Conservation (phyloP, 805 yeast genomes). For the Wickerhamiella qilinensis region DNA sequence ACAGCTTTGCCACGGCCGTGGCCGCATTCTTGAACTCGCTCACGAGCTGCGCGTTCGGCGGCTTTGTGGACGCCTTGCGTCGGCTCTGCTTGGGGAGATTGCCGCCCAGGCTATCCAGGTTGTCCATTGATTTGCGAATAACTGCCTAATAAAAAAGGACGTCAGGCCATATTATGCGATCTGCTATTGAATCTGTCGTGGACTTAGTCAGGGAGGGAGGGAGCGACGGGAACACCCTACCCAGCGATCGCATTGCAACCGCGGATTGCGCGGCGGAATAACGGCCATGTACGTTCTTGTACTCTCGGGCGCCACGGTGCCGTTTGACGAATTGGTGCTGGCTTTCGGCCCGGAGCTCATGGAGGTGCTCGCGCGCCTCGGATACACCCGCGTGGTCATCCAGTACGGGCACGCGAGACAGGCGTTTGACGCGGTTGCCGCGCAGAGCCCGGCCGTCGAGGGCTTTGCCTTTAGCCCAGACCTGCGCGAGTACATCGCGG, state of each 20-base stretch:
- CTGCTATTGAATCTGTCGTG: too few species aligned
- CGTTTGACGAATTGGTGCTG: constrained; percentile 47
- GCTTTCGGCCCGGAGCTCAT: constrained; percentile 26
- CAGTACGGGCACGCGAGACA: constrained; percentile 41
- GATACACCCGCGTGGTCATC: constrained; percentile 29
- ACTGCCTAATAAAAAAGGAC: too few species aligned
- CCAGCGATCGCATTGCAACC: too few species aligned
- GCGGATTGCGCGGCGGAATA: not conserved
- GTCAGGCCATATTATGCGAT: too few species aligned
- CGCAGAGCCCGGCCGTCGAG: constrained; percentile 16
- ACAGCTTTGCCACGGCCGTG: constrained; percentile 5
- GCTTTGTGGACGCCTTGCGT: too few species aligned
- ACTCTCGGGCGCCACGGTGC: constrained; percentile 85
- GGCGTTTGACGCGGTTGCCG: constrained; percentile 12
- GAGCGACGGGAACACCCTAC: too few species aligned
- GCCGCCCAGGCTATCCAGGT: not conserved
- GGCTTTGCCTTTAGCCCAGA: constrained; percentile 34
- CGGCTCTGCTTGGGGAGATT: not conserved
- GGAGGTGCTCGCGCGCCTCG: constrained; percentile 23
- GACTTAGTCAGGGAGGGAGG: too few species aligned
- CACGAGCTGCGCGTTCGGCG: constrained; percentile 1
- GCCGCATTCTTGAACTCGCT: constrained; percentile 6
- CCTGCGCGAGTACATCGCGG: constrained; percentile 26
- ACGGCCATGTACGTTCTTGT: constrained; percentile 27
- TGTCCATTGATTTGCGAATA: not conserved